These are phyloP conservation scores for Mortierella sp. DNA, from an alignment of 371 early-diverging fungal genomes.

Conservation along the genomic window DNA sequence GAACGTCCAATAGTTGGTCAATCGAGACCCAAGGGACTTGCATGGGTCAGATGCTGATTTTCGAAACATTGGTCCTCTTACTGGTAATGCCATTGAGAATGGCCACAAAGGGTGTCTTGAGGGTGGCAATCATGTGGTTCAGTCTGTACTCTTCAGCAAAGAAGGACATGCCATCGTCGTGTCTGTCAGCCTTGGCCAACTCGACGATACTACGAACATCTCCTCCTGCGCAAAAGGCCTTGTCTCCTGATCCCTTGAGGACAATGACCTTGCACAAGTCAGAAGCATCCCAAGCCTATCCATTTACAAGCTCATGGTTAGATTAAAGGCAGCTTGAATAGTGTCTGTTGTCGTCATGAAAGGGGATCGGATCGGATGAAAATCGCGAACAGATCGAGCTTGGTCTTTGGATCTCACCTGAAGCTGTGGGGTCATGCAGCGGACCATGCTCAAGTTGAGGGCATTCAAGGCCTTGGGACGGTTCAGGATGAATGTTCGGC, in stretches of 20 bases:
- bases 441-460: slow-evolving; percentile 89
- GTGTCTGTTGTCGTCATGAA: no score
- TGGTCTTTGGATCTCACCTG: slow-evolving; percentile 63
- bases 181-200: slow-evolving; percentile 31
- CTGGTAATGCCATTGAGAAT: slow-evolving; percentile 94
- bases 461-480: slow-evolving; percentile 91
- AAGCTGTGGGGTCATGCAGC: slow-evolving; percentile 83
- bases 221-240: slow-evolving; percentile 97
- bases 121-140: slow-evolving; percentile 90
- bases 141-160: slow-evolving; percentile 92
- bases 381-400: no score
- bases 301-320: no score
- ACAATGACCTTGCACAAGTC: slow-evolving; percentile 90
- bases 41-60: no score
- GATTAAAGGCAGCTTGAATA: no score
- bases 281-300: slow-evolving; percentile 89
- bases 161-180: slow-evolving; percentile 75
- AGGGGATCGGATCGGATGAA: no score
- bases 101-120: slow-evolving; percentile 88
- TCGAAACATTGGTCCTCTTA: slow-evolving; percentile 64
- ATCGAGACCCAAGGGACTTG: not conserved
- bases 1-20: not conserved
- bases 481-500: slow-evolving; percentile 87
- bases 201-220: slow-evolving; percentile 80
- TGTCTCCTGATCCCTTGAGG: slow-evolving; percentile 77